Percentiles rank a stretch among this genome's conserved stretches.
Conservation (phyloP, 768 basidiomycete species). For the Psilocybe sp. region DNA sequence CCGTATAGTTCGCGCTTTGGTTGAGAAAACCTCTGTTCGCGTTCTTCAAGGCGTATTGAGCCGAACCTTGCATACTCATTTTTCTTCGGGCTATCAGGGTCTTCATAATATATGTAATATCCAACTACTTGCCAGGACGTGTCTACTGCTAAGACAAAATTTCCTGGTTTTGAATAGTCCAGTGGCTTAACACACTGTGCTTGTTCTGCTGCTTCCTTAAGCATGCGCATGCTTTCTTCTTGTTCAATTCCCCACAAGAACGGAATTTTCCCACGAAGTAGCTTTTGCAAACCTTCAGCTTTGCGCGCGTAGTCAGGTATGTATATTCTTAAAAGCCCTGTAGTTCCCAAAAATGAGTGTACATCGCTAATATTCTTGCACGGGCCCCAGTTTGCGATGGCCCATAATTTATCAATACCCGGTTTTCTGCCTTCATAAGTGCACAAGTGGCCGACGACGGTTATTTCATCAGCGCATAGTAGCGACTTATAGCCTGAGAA, state of each 20-base stretch:
- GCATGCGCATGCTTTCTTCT: neutral
- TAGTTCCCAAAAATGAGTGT: too few relatives aligned
- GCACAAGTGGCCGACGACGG: constrained; percentile 9
- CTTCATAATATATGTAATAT: constrained; percentile 33
- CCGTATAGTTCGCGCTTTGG: constrained; percentile 40
- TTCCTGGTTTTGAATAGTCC: constrained; percentile 14
- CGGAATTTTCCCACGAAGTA: constrained; percentile 19
- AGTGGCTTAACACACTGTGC: constrained; percentile 18
- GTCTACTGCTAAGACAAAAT: constrained; percentile 35
- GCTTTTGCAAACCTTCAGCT: constrained; percentile 13
- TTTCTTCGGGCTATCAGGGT: constrained; percentile 14
- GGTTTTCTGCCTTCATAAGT: constrained; percentile 26
- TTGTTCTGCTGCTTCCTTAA: constrained; percentile 9
- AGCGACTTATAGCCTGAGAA: constrained; percentile 29
- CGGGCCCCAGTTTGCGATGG: constrained; percentile 23
- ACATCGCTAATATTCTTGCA: constrained; percentile 3
- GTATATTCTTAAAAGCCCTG: constrained; percentile 11
- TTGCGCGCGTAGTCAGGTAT: constrained; percentile 20
- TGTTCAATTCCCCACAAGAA: constrained; percentile 16
- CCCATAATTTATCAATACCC: constrained; percentile 15
- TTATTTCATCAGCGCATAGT: constrained; percentile 10
- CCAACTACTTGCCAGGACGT: constrained; percentile 33
- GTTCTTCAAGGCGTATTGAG: constrained; percentile 33
- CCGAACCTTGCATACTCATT: constrained; percentile 30
- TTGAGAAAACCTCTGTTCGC: constrained; percentile 32